Conservation (phyloP, 345 rosid species). For the Populus simonii region DNA sequence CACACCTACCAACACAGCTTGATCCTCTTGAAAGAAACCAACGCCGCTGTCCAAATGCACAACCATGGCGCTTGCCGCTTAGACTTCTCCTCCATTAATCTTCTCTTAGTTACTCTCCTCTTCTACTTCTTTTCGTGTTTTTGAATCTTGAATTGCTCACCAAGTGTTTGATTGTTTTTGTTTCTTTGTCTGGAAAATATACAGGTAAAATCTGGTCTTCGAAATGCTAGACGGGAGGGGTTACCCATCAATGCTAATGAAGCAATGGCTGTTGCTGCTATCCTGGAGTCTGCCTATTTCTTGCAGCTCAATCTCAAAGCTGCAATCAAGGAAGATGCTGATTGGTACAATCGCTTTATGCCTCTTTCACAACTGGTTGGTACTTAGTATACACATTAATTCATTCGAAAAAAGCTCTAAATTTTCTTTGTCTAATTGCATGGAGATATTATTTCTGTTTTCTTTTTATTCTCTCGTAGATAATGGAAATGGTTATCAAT, state of each 20-base stretch:
- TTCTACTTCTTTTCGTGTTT: background rate
- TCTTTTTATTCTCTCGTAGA: slow-evolving; percentile 38
- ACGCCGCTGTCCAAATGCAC: slow-evolving; percentile 76
- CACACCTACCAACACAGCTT: slow-evolving; percentile 62
- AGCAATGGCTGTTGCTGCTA: slow-evolving; percentile 59
- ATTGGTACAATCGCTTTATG: slow-evolving; percentile 64
- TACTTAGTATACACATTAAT: background rate
- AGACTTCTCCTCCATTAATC: slow-evolving; percentile 53
- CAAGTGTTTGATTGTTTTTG: slow-evolving; percentile 8
- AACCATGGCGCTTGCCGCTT: slow-evolving; percentile 61
- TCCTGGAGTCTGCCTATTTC: slow-evolving; percentile 50
- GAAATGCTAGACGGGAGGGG: slow-evolving; percentile 38
- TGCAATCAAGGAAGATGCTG: slow-evolving; percentile 63
- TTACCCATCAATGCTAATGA: slow-evolving; percentile 49
- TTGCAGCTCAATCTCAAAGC: slow-evolving; percentile 72
- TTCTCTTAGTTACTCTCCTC: slow-evolving; percentile 36
- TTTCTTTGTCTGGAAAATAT: background rate
- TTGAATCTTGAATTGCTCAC: background rate
- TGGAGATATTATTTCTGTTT: slow-evolving; percentile 5
- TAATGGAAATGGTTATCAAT: slow-evolving; percentile 52
- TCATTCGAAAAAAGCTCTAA: background rate
- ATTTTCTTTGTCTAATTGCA: background rate
- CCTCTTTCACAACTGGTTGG: slow-evolving; percentile 69
- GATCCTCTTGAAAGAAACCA: slow-evolving; percentile 69
- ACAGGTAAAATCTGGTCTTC: slow-evolving; percentile 60